phyloP scores from a whole-genome alignment of 306 rosid species.

The Elaeagnus macrophylla region DNA sequence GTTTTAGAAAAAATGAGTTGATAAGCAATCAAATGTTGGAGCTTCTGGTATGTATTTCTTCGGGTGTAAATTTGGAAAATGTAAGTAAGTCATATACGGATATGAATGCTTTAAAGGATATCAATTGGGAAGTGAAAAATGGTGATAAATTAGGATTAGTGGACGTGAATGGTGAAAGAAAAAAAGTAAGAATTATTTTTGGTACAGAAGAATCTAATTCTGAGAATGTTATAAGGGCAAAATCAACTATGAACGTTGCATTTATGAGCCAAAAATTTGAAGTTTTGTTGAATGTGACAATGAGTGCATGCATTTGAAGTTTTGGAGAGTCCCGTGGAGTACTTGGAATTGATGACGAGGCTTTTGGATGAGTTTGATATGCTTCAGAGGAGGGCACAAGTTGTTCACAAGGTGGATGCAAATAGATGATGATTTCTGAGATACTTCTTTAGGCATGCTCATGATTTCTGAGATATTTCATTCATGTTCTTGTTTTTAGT shows the following conservation, averaged over 20 bases:
- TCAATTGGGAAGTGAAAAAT: conserved; percentile 84
- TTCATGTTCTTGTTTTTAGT: background rate
- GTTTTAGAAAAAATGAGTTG: conserved; percentile 26
- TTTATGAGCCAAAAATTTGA: conserved; percentile 89
- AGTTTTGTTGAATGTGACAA: conserved; percentile 73
- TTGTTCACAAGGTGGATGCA: conserved; percentile 61
- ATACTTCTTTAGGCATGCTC: conserved; percentile 74
- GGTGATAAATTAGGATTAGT: conserved; percentile 88
- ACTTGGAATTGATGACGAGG: conserved; percentile 89
- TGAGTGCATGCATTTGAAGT: conserved; percentile 77
- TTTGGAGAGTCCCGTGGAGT: conserved; percentile 60
- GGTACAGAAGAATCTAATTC: conserved; percentile 78
- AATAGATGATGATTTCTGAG: conserved; percentile 92
- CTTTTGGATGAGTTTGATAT: conserved; percentile 86
- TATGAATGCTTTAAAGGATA: conserved; percentile 58
- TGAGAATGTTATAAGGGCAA: conserved; percentile 65
- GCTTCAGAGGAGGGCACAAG: conserved; percentile 76
- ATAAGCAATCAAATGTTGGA: conserved; percentile 38
- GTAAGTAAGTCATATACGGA: conserved; percentile 68
- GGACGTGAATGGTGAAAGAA: conserved; percentile 89
- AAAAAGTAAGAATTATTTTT: conserved; percentile 77
- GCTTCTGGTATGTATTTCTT: conserved; percentile 70
- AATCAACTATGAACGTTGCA: conserved; percentile 62
- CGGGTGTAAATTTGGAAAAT: conserved; percentile 68
- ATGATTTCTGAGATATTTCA: background rate